phyloP scores from a whole-genome alignment of 306 rosid genomes.

The Corylus avellana region DNA sequence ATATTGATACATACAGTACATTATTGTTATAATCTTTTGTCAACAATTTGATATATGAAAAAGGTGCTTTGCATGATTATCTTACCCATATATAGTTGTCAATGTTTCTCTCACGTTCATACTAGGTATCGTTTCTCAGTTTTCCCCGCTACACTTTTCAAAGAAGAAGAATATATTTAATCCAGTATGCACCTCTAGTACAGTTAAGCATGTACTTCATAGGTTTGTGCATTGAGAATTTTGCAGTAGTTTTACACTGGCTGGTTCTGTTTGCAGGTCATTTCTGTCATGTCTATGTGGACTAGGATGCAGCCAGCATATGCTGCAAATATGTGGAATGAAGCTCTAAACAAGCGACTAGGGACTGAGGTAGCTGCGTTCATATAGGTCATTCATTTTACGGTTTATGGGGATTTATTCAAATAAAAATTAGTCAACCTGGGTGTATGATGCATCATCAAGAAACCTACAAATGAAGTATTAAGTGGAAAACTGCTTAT shows the following conservation, averaged over 20 bases:
- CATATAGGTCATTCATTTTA: neutral
- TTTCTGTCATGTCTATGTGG: conserved; percentile 99
- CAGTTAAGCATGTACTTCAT: neutral
- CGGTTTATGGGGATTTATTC: neutral
- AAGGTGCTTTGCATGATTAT: neutral
- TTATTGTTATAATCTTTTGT: neutral
- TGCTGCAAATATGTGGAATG: conserved; percentile 99
- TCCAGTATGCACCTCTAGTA: neutral
- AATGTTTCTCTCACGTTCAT: neutral
- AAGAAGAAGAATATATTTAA: neutral
- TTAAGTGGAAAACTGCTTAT: neutral
- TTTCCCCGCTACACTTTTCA: neutral
- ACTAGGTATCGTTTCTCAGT: neutral
- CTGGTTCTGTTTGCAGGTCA: conserved; percentile 59
- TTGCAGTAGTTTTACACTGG: conserved; percentile 25
- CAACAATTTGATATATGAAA: neutral
- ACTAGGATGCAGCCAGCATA: conserved; percentile 92
- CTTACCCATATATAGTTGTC: neutral
- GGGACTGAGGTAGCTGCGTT: conserved; percentile 73
- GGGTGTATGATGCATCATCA: neutral
- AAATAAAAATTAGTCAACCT: neutral
- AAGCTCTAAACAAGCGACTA: conserved; percentile 92
- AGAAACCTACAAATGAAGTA: neutral
- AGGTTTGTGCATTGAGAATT: conserved; percentile 7
- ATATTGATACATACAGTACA: neutral